A percentile compares a stretch with the other conserved stretches of the same genome.
Conservation (phyloP, 805 yeast species). For the Grigorovia humatica region DNA sequence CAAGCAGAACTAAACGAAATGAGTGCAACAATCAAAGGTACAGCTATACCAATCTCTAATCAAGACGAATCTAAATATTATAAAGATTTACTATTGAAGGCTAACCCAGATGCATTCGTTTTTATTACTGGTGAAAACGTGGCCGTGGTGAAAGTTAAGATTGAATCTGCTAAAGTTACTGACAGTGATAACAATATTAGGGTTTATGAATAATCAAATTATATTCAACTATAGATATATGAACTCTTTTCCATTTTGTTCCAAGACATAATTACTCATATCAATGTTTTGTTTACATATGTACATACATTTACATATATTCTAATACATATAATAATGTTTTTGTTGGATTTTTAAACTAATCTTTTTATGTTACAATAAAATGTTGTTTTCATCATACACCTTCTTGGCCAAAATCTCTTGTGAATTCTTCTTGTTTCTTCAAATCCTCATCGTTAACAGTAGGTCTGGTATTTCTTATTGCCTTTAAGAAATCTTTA, state of each 20-base stretch:
- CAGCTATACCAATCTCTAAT: conserved; percentile 41
- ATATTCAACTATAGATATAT: neutral
- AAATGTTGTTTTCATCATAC: conserved; percentile 18
- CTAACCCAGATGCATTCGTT: conserved; percentile 58
- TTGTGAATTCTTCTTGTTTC: conserved; percentile 79
- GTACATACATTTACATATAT: neutral
- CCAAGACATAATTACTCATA: too few relatives aligned
- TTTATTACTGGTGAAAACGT: conserved; percentile 57
- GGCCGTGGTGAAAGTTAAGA: conserved; percentile 54
- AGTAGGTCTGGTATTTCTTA: conserved; percentile 87
- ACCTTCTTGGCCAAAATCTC: conserved; percentile 97
- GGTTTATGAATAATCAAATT: conserved; percentile 18
- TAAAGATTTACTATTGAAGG: conserved; percentile 48
- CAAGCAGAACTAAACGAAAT: conserved; percentile 70
- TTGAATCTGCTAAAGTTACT: conserved; percentile 65
- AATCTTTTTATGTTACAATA: neutral
- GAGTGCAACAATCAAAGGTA: conserved; percentile 74
- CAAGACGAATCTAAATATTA: conserved; percentile 47
- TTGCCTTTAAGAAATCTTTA: conserved; percentile 88
- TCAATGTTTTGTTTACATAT: neutral
- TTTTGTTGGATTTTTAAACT: conserved; percentile 1
- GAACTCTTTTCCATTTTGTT: too few relatives aligned
- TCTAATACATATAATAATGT: conserved; percentile 1
- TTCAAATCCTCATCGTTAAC: conserved; percentile 77
- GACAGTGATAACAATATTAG: conserved; percentile 56